Evolutionary conservation across 352 stramenopile genomes (phyloP), one percentile per base, ranked within the genome.

Genomic region (Phytophthora meadii): DNA sequence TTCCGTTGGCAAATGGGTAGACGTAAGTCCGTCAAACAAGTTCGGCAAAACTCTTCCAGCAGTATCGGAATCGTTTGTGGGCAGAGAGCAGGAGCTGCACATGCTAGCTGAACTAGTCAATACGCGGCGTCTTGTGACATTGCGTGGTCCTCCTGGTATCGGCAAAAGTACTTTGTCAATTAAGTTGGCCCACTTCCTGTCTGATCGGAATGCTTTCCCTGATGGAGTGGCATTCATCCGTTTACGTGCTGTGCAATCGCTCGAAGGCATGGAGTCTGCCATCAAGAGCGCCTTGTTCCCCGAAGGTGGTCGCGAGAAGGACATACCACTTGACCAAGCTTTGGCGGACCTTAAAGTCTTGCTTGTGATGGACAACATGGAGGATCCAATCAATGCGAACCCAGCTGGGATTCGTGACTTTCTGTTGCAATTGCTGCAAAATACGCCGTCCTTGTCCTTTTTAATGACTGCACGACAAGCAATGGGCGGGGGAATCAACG

Each of bases 361-460:
- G 49, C 61, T 94, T 14, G 78, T 94, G 36, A 75, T 94, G 68
- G 86, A 94, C 72, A 92, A 94, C 67, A 90, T 92, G 80, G 83
- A 94, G 56, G 86, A 94, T 48, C 82, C 83, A 22, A 86, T 89
- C 63, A 90, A 90, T 52, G 77, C 84, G 1, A 87, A 84, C 12
- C 81, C 81, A 4, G 72, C 79, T 3, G 48, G 64, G n/a, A 74
- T 87, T 17, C 80, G 80, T 10, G 74, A 89, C 15, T 92, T 90
- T 32, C 41, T 94, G 28, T 48, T 92, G 14, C 73, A 89, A 15
- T 47, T 94, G 39, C 70, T 94, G 12, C 82, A 90, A 47, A 84
- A 78, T 30, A 90, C 77, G 0, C 76, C 83, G 4, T 68, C 77
- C 4, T 59, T 92, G 22, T 77, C 80, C 10, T 87, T 94, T 60